Evolutionary conservation across 441 rosid genomes (phyloP).

Genomic region (Codiaeum variegatum): DNA sequence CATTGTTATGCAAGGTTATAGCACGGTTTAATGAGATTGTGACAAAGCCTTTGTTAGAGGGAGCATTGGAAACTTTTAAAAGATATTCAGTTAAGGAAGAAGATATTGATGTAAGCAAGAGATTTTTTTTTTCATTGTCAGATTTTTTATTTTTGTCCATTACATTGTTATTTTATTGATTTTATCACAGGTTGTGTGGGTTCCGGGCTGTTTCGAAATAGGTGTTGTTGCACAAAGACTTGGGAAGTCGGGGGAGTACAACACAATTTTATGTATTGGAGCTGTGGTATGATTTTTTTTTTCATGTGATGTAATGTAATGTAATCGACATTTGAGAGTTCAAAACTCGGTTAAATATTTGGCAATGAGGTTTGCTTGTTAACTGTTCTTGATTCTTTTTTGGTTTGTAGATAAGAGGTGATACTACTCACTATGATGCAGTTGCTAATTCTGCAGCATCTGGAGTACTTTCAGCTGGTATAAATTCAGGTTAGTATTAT

Average conservation of each 20-base stretch:
- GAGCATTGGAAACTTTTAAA: slow-evolving; percentile 81
- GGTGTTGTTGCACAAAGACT: slow-evolving; percentile 72
- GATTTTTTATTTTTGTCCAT: slow-evolving; percentile 1
- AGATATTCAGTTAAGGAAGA: slow-evolving; percentile 78
- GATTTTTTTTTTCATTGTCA: not conserved
- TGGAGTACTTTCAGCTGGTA: slow-evolving; percentile 92
- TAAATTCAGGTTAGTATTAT: slow-evolving; percentile 64
- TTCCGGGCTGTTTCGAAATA: slow-evolving; percentile 95
- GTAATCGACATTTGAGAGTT: not conserved
- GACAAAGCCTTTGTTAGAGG: slow-evolving; percentile 71
- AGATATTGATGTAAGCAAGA: slow-evolving; percentile 56
- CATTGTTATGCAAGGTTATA: slow-evolving; percentile 50
- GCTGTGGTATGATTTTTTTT: slow-evolving; percentile 78
- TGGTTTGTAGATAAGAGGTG: slow-evolving; percentile 75
- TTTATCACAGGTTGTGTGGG: slow-evolving; percentile 77
- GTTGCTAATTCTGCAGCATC: slow-evolving; percentile 94
- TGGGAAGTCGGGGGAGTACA: slow-evolving; percentile 65
- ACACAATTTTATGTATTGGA: slow-evolving; percentile 82
- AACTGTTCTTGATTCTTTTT: slow-evolving; percentile 17
- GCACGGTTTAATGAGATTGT: slow-evolving; percentile 93
- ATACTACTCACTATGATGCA: slow-evolving; percentile 92
- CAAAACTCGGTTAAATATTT: not conserved
- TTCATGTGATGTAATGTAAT: not conserved
- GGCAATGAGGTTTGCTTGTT: slow-evolving; percentile 6
- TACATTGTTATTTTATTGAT: slow-evolving; percentile 11